Evolutionary conservation across 768 basidiomycete genomes (phyloP), one percentile per base, ranked within the genome.

Genomic region (Boletales sp.): DNA sequence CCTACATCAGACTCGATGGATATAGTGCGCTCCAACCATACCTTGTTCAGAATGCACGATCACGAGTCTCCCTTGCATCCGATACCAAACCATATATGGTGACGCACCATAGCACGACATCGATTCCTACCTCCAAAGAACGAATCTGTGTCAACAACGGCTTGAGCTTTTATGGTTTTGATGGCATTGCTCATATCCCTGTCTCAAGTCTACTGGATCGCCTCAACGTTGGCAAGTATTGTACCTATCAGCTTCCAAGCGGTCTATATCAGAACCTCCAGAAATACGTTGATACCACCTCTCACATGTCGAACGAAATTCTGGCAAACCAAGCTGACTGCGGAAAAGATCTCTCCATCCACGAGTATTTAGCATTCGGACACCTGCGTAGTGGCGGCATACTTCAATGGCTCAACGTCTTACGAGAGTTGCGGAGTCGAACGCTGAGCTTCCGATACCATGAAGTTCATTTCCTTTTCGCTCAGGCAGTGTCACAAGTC

Each of bases 111-210:
- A 32, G 30, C n/a, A n/a, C 5, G 18, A 11, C 0, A 1, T 12
- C 12, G 0, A 57, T 68, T 37, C 63, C 66, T 5, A 18, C 30
- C 14, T 34, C 9, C 5, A 19, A 45, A 8, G n/a, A 9, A 5
- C 27, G 0, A 0, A 59, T 73, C 17, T 62, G 67, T 12, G 58
- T 70, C 12, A 63, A 68, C 9, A 71, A 75, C 30, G 71, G 67
- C 2, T 44, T 75, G 27, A 9, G 5, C 0, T 69, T 65, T 37
- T 54, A 53, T 18, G 54, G 69, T 5, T 75, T 60, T 30, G 71
- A 74, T 41, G 44, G 24, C 10, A 21, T 11, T n/a, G 18, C 40
- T 3, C 4, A 60, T 45, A 35, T 44, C 13, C 58, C 62, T 58
- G 41, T 45, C 7, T 42, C 59, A 1, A 4, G n/a, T 1, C 48